Evolutionary conservation across 2,329 filamentous ascomycete species (phyloP).

Genomic region (Pyrenochaeta sp.): DNA sequence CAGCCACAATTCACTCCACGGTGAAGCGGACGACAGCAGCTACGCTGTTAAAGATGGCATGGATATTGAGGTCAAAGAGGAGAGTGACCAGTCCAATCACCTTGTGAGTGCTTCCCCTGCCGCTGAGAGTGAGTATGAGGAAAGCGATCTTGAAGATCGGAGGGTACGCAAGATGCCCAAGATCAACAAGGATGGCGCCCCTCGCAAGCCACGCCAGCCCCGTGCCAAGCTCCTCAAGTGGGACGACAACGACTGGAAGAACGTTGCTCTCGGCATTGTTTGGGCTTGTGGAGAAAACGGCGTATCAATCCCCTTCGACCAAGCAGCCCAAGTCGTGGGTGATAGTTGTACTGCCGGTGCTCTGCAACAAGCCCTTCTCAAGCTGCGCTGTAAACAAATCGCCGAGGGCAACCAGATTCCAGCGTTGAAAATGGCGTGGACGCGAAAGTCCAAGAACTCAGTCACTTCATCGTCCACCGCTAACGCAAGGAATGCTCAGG

Average conservation of each 20-base stretch:
- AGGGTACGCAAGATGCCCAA: conserved; percentile 26
- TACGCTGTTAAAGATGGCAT: background rate
- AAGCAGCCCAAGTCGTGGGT: conserved; percentile 37
- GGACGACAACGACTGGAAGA: conserved; percentile 40
- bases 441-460: conserved; percentile 21
- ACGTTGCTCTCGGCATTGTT: conserved; percentile 38
- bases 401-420: conserved; percentile 32
- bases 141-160: conserved; percentile 20
- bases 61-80: background rate
- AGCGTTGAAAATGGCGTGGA: conserved; percentile 34
- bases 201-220: conserved; percentile 42
- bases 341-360: conserved; percentile 35
- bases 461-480: conserved; percentile 9
- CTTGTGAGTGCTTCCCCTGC: conserved; percentile 23
- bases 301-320: conserved; percentile 41
- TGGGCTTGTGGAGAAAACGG: conserved; percentile 41
- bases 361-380: conserved; percentile 46
- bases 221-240: conserved; percentile 41
- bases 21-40: too few relatives aligned
- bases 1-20: background rate
- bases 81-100: background rate
- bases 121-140: conserved; percentile 20
- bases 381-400: conserved; percentile 34
- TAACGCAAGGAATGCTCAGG: conserved; percentile 13
- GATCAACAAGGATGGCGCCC: conserved; percentile 37